phyloP scores from a whole-genome alignment of 441 rosid genomes.

The Brassica hybrid region DNA sequence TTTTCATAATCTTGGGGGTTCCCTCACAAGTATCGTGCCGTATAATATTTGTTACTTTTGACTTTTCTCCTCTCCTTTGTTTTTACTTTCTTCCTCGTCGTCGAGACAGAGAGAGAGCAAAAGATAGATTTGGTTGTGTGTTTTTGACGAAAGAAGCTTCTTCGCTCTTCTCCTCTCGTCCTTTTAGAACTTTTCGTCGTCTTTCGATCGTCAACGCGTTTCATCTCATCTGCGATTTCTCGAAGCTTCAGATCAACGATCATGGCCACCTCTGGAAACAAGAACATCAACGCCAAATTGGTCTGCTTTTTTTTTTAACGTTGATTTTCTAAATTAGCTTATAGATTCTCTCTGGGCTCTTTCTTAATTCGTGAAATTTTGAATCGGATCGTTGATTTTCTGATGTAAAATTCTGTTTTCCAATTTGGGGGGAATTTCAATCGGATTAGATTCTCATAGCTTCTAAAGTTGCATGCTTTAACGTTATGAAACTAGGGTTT shows the following conservation, averaged over 20 bases:
- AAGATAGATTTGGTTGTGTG: background rate
- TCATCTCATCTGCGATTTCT: background rate
- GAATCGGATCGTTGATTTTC: background rate
- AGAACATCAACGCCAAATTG: conserved; percentile 4
- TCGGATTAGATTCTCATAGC: background rate
- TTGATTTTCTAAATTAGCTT: background rate
- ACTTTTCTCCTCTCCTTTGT: background rate
- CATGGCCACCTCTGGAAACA: conserved; percentile 2
- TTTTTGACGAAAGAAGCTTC: conserved; percentile 1
- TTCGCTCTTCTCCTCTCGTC: background rate
- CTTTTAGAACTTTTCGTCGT: background rate
- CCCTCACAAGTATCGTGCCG: background rate
- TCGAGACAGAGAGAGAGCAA: background rate
- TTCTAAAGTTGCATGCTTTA: background rate
- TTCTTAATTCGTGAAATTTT: background rate
- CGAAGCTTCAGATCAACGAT: conserved; percentile 3
- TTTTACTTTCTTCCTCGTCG: background rate
- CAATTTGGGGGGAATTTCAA: background rate
- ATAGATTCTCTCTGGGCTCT: background rate
- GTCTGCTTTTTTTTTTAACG: background rate
- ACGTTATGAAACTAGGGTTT: background rate
- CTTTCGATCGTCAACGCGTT: background rate
- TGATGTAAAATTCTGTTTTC: background rate
- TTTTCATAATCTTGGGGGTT: background rate
- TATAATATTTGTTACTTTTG: background rate